Evolutionary conservation across 768 basidiomycete genomes (phyloP).

Genomic region (Holtermanniella nyarrowii): DNA sequence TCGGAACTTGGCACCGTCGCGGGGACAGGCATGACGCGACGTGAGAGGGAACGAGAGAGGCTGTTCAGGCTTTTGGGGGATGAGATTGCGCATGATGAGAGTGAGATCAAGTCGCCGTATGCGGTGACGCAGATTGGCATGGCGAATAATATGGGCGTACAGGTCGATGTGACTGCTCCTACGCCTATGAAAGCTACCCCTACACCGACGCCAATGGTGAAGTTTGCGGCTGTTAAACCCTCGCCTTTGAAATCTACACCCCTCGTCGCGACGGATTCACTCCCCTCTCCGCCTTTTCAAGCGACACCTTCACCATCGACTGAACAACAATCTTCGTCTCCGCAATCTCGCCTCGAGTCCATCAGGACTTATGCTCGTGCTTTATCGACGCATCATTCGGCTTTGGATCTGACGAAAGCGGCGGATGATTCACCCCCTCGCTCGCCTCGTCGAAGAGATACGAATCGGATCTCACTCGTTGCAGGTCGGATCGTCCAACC

Average conservation of each 20-base stretch:
- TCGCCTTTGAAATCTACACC: slow-evolving; percentile 26
- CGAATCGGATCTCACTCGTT: slow-evolving; percentile 28
- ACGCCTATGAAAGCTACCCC: background rate
- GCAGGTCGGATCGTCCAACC: slow-evolving; percentile 37
- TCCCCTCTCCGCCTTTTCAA: slow-evolving; percentile 6
- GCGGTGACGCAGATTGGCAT: slow-evolving; percentile 34
- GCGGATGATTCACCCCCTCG: slow-evolving; percentile 7
- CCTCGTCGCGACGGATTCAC: slow-evolving; percentile 4
- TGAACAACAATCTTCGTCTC: slow-evolving; percentile 8
- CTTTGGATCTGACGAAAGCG: background rate
- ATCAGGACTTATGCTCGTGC: slow-evolving; percentile 26
- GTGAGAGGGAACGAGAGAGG: slow-evolving; percentile 35
- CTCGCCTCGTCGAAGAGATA: slow-evolving; percentile 25
- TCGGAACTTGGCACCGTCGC: background rate
- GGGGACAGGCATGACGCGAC: slow-evolving; percentile 19
- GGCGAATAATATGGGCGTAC: slow-evolving; percentile 13
- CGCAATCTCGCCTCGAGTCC: slow-evolving; percentile 14
- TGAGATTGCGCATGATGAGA: slow-evolving; percentile 28
- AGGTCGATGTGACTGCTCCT: background rate
- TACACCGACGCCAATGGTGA: too few species aligned
- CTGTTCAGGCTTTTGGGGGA: slow-evolving; percentile 35
- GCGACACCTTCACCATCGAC: slow-evolving; percentile 5
- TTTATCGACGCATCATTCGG: slow-evolving; percentile 13
- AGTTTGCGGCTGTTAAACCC: slow-evolving; percentile 11
- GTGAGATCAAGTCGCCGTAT: slow-evolving; percentile 3